Base-by-base conservation (phyloP, 805 yeast species). In the Metschnikowia bowlesiae region DNA sequence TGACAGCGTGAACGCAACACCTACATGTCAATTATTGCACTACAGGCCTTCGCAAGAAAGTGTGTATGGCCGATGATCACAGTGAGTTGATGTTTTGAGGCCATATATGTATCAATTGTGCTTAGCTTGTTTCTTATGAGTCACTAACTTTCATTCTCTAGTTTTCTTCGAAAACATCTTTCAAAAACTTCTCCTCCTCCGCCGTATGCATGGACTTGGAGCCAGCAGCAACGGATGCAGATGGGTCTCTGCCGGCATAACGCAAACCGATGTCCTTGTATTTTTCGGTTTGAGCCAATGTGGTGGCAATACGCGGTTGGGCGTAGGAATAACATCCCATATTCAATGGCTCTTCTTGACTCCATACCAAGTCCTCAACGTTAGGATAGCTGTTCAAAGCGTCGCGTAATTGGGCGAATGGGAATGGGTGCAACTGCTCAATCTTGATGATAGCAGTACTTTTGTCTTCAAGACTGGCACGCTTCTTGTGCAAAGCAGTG, bases 351-450 rank as follows among this genome's bases (percentile, higher is more conserved):
- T 94, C 99, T 76, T 94, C 99, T 78, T 94, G 99, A 74, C 95
- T 87, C 92, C 91, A 94, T 44, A 91, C 95, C 59, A 94, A 75
- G 69, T 94, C 99, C 69, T 87, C 84, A 55, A 85, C 68, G 69
- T 83, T 83, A 64, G 95, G 89, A 78, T 86, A 94, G 44, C 83
- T 68, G 73, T 87, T 77, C 62, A 94, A 74, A 29, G 89, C 75
- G 60, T 92, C 97, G 67, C 89, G 85, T 62, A 94, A 74, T 76
- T 89, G 97, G 50, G 94, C 91, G 74, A 77, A 94, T 73, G 99
- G 99, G 97, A 94, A 94, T 71, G 99, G 99, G 68, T 94, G 97
- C 64, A 91, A 68, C 78, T 94, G 98, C 75, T 94, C 99, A 62
- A 94, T 65, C 74, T 84, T 89, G 64, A 91, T 71, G 70, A 94